phyloP scores from a whole-genome alignment of 306 rosid species.

The Prunus campanulata region DNA sequence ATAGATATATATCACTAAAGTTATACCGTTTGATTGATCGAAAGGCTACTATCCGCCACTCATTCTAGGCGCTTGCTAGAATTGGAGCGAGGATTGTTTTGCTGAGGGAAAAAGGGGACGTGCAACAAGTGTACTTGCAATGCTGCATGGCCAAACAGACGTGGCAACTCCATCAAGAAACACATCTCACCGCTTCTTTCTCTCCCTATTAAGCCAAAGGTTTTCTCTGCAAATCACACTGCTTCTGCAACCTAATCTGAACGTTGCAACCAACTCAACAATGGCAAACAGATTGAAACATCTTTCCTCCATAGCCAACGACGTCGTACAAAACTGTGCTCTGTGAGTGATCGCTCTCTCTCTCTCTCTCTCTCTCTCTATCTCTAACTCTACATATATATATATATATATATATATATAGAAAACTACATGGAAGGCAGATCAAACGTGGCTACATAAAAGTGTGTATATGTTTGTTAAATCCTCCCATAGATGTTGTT shows the following conservation, averaged over 20 bases:
- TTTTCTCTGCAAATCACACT: neutral
- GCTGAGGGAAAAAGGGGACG: neutral
- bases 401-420: no score
- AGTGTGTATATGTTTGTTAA: neutral
- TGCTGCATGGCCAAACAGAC: conserved; percentile 27
- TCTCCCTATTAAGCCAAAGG: neutral
- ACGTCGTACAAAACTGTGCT: conserved; percentile 42
- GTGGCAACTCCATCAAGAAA: conserved; percentile 11
- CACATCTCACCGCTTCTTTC: conserved; percentile 6
- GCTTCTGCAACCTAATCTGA: no score
- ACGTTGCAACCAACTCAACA: neutral
- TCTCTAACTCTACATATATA: no score
- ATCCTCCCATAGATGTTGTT: neutral
- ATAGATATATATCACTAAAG: no score
- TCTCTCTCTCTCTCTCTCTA: no score
- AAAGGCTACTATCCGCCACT: no score
- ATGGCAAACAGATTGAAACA: conserved; percentile 26
- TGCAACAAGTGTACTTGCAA: conserved; percentile 16
- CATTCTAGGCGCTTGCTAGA: neutral
- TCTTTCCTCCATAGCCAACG: conserved; percentile 42
- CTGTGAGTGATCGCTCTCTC: conserved; percentile 4
- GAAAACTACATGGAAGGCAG: no score
- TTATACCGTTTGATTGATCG: no score
- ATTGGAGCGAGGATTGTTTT: neutral
- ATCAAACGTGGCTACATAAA: no score